phyloP scores from a whole-genome alignment of 257 asterid genomes.

The Scutellaria galericulata region DNA sequence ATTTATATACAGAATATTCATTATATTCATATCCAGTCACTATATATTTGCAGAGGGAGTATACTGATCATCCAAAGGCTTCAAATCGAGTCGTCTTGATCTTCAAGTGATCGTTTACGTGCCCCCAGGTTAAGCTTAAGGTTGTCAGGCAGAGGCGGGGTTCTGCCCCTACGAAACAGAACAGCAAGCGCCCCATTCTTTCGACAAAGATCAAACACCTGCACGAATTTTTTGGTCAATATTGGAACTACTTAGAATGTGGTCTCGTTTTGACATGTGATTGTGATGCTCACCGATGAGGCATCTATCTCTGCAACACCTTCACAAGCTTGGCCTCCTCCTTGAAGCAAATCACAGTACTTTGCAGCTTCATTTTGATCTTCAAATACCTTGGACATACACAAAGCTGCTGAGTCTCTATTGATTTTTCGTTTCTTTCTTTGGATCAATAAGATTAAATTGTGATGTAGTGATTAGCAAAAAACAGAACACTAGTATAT shows the following conservation, averaged over 20 bases:
- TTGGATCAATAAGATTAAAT: not conserved
- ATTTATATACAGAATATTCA: constrained; percentile 38
- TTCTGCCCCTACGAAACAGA: constrained; percentile 77
- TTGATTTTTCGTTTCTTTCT: constrained; percentile 2
- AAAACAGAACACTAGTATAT: not conserved
- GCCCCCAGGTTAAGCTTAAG: constrained; percentile 79
- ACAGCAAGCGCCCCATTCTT: constrained; percentile 86
- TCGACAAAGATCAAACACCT: constrained; percentile 92
- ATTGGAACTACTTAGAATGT: not conserved
- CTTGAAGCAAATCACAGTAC: constrained; percentile 92
- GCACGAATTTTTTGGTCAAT: constrained; percentile 27
- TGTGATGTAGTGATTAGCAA: constrained; percentile 1
- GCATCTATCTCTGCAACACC: constrained; percentile 97
- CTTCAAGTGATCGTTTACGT: constrained; percentile 88
- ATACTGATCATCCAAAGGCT: not conserved
- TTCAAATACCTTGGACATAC: constrained; percentile 70
- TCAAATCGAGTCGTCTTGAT: constrained; percentile 54
- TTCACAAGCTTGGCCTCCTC: constrained; percentile 91
- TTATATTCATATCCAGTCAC: constrained; percentile 25
- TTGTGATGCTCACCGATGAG: constrained; percentile 68
- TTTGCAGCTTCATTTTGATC: constrained; percentile 88
- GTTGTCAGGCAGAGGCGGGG: constrained; percentile 85
- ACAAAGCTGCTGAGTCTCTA: not conserved
- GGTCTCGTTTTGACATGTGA: constrained; percentile 8
- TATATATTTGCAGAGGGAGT: not conserved